Evolutionary conservation across 176 grass and related monocot genomes (phyloP).

Genomic region (Avena eriantha): DNA sequence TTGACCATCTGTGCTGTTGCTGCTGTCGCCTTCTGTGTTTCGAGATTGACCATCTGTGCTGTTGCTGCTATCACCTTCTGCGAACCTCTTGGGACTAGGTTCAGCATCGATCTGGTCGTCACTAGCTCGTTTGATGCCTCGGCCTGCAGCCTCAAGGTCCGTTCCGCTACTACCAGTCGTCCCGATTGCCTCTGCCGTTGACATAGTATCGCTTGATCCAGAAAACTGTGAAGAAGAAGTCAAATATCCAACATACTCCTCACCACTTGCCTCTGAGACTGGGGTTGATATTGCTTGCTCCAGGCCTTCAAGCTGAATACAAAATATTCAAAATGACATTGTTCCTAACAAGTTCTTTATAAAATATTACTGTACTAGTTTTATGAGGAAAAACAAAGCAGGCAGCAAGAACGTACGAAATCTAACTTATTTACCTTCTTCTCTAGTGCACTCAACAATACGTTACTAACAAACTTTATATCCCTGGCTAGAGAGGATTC

Average conservation of each 20-base stretch:
- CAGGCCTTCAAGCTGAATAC: constrained; percentile 50
- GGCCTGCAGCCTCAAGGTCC: constrained; percentile 79
- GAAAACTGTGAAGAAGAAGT: constrained; percentile 65
- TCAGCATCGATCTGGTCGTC: constrained; percentile 42
- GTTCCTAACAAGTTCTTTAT: background rate
- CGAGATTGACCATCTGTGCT: constrained; percentile 25
- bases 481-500: constrained; percentile 56
- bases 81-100: constrained; percentile 43
- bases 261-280: constrained; percentile 31
- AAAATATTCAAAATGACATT: background rate
- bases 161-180: constrained; percentile 49
- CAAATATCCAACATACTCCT: constrained; percentile 49
- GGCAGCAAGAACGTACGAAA: background rate
- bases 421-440: constrained; percentile 68
- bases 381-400: background rate
- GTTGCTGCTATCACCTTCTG: constrained; percentile 41
- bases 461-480: constrained; percentile 59
- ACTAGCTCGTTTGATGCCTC: constrained; percentile 77
- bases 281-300: constrained; percentile 37
- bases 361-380: background rate
- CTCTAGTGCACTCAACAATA: constrained; percentile 72
- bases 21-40: background rate
- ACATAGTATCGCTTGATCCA: constrained; percentile 42
- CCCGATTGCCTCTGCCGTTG: background rate
- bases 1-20: constrained; percentile 36